phyloP scores from a whole-genome alignment of 1,284 basidiomycete species.

The Stereum hirsutum region DNA sequence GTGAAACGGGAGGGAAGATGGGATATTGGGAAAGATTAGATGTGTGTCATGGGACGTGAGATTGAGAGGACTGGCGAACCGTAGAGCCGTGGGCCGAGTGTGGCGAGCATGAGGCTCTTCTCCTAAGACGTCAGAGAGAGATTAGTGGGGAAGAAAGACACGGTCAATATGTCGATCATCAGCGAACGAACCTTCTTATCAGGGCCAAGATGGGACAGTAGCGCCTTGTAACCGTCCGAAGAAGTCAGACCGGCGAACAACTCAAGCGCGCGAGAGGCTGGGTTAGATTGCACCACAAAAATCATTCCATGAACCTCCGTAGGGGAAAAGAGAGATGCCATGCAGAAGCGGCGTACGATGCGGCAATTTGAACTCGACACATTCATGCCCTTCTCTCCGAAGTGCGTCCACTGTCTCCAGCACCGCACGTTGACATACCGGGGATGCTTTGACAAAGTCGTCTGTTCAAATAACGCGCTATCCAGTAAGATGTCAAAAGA shows the following conservation, averaged over 20 bases:
- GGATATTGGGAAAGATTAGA: too few relatives aligned
- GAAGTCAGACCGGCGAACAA: slow-evolving; percentile 65
- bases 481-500: background rate
- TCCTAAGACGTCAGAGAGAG: slow-evolving; percentile 28
- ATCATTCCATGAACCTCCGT: slow-evolving; percentile 11
- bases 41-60: background rate
- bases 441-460: slow-evolving; percentile 59
- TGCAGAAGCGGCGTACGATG: slow-evolving; percentile 25
- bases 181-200: slow-evolving; percentile 50
- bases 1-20: too few relatives aligned
- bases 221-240: slow-evolving; percentile 69
- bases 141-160: background rate
- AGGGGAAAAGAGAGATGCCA: background rate
- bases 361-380: slow-evolving; percentile 53
- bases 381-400: slow-evolving; percentile 65
- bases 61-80: slow-evolving; percentile 17
- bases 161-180: background rate
- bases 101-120: slow-evolving; percentile 43
- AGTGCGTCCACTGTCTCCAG: slow-evolving; percentile 65
- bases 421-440: slow-evolving; percentile 73
- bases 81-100: slow-evolving; percentile 52
- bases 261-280: slow-evolving; percentile 43
- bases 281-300: too few relatives aligned
- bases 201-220: slow-evolving; percentile 57
- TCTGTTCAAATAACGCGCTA: slow-evolving; percentile 30